Conservation (phyloP, 192 early-diverging fungal species). For the Podila epigama region DNA sequence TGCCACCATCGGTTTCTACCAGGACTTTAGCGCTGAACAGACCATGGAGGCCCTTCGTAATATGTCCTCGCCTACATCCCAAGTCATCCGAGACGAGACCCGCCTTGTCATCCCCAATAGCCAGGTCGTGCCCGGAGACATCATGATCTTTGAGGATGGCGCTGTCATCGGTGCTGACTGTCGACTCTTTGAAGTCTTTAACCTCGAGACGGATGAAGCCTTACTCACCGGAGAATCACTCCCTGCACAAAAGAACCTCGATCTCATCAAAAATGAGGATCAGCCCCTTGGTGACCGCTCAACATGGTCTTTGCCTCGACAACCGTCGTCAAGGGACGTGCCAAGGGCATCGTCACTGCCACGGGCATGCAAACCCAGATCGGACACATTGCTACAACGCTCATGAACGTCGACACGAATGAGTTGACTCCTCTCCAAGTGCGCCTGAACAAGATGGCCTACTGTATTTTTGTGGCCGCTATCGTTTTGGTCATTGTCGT, state of each 20-base stretch:
- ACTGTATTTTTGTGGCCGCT: conserved; percentile 77
- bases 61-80: conserved; percentile 84
- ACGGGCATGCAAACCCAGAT: conserved; percentile 89
- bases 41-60: conserved; percentile 92
- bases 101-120: conserved; percentile 75
- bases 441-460: conserved; percentile 74
- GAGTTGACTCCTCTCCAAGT: conserved; percentile 70
- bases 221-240: conserved; percentile 91
- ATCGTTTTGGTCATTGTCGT: conserved; percentile 79
- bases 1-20: conserved; percentile 85
- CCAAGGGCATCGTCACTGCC: conserved; percentile 84
- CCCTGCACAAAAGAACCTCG: conserved; percentile 76
- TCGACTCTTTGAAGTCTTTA: conserved; percentile 83
- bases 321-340: conserved; percentile 87
- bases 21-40: conserved; percentile 92
- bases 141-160: conserved; percentile 90
- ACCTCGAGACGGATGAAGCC: conserved; percentile 91
- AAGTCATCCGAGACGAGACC: conserved; percentile 84
- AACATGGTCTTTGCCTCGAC: conserved; percentile 92
- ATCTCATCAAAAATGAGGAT: conserved; percentile 69
- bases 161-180: conserved; percentile 93
- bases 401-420: conserved; percentile 64
- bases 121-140: conserved; percentile 86
- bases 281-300: conserved; percentile 86
- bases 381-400: conserved; percentile 87